Evolutionary conservation across 2,329 filamentous ascomycete genomes (phyloP), one percentile per base, ranked within the genome.

Genomic region (Diaporthe batatas): DNA sequence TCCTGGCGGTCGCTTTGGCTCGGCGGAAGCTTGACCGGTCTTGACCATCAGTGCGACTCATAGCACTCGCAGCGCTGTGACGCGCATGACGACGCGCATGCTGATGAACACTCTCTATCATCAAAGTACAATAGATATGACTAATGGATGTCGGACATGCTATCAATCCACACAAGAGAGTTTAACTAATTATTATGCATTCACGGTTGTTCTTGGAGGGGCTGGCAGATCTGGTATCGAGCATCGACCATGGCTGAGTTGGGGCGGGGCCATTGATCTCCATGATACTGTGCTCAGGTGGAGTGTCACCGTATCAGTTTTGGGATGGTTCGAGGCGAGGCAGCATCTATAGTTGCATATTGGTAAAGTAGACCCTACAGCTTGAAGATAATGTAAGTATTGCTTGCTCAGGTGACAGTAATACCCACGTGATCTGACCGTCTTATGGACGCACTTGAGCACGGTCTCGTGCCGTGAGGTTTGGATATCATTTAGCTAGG

Each of bases 171-270:
- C 53, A 53, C 3, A 32, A 36, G 8, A n/a, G 44, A 25, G 34
- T 36, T 36, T 32, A 10, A 39, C 32, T n/a, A 53, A 12, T 29
- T 32, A 36, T 25, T 3, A 36, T 36, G 42, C 42, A 7, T 44
- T 7, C 44, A 65, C 6, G 59, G 59, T 16, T 36, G 12, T 23
- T 23, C 47, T 25, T 51, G n/a, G 39, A 4, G 12, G 39, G 32
- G 44, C 62, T 39, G 62, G 25, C 25, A 67, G 62, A 67, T 53
- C 44, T 67, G 62, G 32, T 32, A 67, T 36, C 32, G 21, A 36
- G 21, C 44, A 21, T 53, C 6, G 44, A 29, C 29, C 32, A 39
- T 53, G 5, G 7, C 21, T 44, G 18, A 23, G 32, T 65, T 16
- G 44, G 42, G 42, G 14, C 1, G 36, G 12, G 11, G 39, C 39